Evolutionary conservation across 805 yeast species (phyloP).

Genomic region (Yarrowia porcina): DNA sequence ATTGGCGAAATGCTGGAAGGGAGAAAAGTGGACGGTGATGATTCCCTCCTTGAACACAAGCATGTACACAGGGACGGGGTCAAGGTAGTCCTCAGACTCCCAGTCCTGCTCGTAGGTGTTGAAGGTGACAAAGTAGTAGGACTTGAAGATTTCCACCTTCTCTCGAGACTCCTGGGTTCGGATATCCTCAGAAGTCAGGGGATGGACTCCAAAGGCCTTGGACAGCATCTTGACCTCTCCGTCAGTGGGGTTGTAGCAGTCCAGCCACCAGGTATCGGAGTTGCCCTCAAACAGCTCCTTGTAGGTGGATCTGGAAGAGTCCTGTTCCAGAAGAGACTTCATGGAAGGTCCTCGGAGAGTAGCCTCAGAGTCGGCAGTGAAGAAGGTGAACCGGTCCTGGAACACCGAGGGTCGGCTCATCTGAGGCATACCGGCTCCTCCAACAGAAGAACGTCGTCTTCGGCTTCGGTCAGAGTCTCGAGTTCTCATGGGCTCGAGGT

Average conservation of each 20-base stretch:
- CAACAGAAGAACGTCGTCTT: conserved; percentile 6
- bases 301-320: conserved; percentile 48
- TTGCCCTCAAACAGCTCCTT: conserved; percentile 69
- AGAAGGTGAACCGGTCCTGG: conserved; percentile 73
- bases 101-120: conserved; percentile 89
- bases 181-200: conserved; percentile 96
- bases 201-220: conserved; percentile 95
- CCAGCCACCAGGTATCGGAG: conserved; percentile 98
- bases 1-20: conserved; percentile 56
- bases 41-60: conserved; percentile 61
- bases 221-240: conserved; percentile 89
- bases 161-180: conserved; percentile 96
- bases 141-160: conserved; percentile 87
- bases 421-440: neutral
- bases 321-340: conserved; percentile 61
- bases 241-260: conserved; percentile 91
- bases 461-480: conserved; percentile 23
- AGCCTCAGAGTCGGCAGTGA: conserved; percentile 78
- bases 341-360: conserved; percentile 88
- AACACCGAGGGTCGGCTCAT: conserved; percentile 3
- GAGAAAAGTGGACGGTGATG: conserved; percentile 58
- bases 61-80: conserved; percentile 57
- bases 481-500: conserved; percentile 11
- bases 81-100: conserved; percentile 75
- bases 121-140: conserved; percentile 92